phyloP scores from a whole-genome alignment of 1,139 yeast genomes.

The Suzukiozyma palmioleophila region DNA sequence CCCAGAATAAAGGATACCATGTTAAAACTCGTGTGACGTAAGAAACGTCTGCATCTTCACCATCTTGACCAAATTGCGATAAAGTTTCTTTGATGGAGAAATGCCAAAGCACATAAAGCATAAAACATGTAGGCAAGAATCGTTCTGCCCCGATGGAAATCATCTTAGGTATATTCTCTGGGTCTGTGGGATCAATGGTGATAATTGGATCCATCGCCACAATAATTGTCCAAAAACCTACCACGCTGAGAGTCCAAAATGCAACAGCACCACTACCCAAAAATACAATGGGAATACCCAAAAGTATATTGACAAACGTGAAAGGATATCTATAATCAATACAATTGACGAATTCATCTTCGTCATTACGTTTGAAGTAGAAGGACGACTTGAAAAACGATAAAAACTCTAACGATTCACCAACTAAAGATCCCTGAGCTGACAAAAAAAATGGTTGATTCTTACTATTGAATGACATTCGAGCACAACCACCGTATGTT shows the following conservation, averaged over 20 bases:
- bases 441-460: slow-evolving; percentile 45
- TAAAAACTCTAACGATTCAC: slow-evolving; percentile 57
- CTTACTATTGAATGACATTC: slow-evolving; percentile 54
- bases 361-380: slow-evolving; percentile 41
- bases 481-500: slow-evolving; percentile 76
- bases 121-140: slow-evolving; percentile 69
- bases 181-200: slow-evolving; percentile 48
- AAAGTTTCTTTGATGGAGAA: slow-evolving; percentile 42
- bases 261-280: slow-evolving; percentile 51
- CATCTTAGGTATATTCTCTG: slow-evolving; percentile 53
- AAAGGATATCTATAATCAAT: slow-evolving; percentile 63
- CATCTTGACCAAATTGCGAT: slow-evolving; percentile 13
- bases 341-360: slow-evolving; percentile 41
- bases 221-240: slow-evolving; percentile 86
- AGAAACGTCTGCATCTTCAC: slow-evolving; percentile 22
- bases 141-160: slow-evolving; percentile 71
- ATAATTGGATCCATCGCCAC: slow-evolving; percentile 83
- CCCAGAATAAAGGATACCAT: slow-evolving; percentile 84
- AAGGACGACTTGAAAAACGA: slow-evolving; percentile 76
- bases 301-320: slow-evolving; percentile 50
- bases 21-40: slow-evolving; percentile 52
- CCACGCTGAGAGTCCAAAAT: slow-evolving; percentile 57
- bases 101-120: slow-evolving; percentile 70
- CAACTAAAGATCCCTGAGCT: slow-evolving; percentile 43
- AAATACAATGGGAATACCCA: slow-evolving; percentile 59